Base-by-base conservation (phyloP, 176 grass and related monocot species). In the Hsuehochloa calcarea region DNA sequence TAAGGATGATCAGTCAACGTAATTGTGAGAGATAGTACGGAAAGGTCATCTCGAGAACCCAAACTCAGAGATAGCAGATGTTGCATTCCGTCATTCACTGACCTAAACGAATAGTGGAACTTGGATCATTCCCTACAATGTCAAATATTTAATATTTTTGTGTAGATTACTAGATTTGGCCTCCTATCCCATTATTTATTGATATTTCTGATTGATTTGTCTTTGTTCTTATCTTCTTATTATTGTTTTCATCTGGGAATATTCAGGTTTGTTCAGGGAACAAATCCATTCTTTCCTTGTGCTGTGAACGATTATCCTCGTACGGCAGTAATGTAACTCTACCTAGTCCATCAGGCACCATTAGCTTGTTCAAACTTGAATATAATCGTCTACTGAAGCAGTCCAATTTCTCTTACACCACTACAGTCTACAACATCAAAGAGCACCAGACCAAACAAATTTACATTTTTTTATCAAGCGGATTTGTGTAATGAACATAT, bases 31-130 rank as follows among this genome's bases (percentile, higher is more conserved):
- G 8, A 22, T 63, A 69, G 23, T 49, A 77, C 37, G 25, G 58
- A 61, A 8, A 59, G 31, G 7, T 44, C 35, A 31, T 68, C 37
- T 82, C 16, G 0, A 61, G 68, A 22, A 45, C 19, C 38, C 51
- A 61, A 72, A 72, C 38, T 60, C 5, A 60, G 4, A 27, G 8
- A 22, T 27, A 55, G 9, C 58, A 60, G 67, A 72, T 35, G 31
- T 19, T 82, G 54, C 80, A 72, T 82, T 82, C 16, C 58, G 51
- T 58, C 80, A 72, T 82, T 82, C 25, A 70, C 67, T 72, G 54
- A 59, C 15, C 37, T 31, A 58, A 81, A 27, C 41, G 14, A 5
- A 3, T 41, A 55, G n/a, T 55, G n/a, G 46, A 75, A 26, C 29
- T 85, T 77, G 37, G 23, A 34, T 37, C 17, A 54, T 43, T 77